Percentiles rank a stretch among this genome's conserved stretches.
These are phyloP conservation scores for Chrysanthemum makinoi DNA, from an alignment of 129 eudicot species.

Conservation along the genomic window DNA sequence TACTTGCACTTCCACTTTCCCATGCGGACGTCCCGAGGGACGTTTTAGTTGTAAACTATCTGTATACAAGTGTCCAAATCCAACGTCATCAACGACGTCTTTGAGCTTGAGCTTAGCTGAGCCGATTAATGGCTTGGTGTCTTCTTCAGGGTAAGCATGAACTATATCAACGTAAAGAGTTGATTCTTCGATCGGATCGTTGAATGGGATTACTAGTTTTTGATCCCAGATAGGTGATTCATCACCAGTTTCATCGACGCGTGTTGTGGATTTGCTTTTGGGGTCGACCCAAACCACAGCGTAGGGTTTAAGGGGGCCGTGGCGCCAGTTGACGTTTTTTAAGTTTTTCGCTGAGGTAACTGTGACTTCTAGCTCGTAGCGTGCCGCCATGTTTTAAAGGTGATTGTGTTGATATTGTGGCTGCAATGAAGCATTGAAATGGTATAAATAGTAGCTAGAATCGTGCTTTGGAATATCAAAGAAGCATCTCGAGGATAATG, in stretches of 20 bases:
- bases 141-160: slow-evolving; percentile 63
- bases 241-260: slow-evolving; percentile 63
- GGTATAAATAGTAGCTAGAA: too few species aligned
- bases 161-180: slow-evolving; percentile 67
- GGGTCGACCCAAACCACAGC: slow-evolving; percentile 89
- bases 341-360: slow-evolving; percentile 68
- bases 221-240: slow-evolving; percentile 63
- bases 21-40: slow-evolving; percentile 95
- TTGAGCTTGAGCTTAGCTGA: slow-evolving; percentile 61
- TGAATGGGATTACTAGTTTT: slow-evolving; percentile 54
- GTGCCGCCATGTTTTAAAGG: slow-evolving; percentile 44
- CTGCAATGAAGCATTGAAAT: too few species aligned
- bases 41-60: slow-evolving; percentile 54
- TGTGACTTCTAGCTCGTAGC: slow-evolving; percentile 65
- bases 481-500: too few species aligned
- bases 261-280: slow-evolving; percentile 52
- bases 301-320: slow-evolving; percentile 77
- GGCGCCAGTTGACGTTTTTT: slow-evolving; percentile 87
- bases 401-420: too few species aligned
- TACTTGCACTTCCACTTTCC: slow-evolving; percentile 50
- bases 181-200: slow-evolving; percentile 64
- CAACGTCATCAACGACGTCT: slow-evolving; percentile 58
- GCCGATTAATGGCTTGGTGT: slow-evolving; percentile 82
- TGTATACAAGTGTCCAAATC: slow-evolving; percentile 35
- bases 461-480: too few species aligned